Evolutionary conservation across 2,329 filamentous ascomycete species (phyloP), one percentile per base, ranked within the genome.

Genomic region (Botryotinia calthae): DNA sequence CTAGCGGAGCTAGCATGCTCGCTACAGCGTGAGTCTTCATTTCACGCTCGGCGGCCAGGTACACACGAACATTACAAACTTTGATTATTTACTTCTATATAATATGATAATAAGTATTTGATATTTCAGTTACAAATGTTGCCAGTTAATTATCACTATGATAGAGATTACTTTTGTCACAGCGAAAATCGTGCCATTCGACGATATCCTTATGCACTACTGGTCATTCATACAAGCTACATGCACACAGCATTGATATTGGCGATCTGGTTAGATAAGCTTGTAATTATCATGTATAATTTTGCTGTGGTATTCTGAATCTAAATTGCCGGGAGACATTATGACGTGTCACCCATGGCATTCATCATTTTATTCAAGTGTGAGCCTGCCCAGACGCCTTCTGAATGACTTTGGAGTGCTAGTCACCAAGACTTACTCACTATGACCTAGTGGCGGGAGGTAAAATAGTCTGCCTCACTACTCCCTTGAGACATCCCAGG

Each of bases 401-500:
- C 65, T 34, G 22, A 42, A 56, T 28, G 40, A 37, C 48, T 40
- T 51, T 61, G 48, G 67, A 72, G 51, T 46, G 42, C 42, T 54
- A 68, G 51, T 65, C 58, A 37, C 42, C 54, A 61, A 61, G 51
- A 44, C 28, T 42, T 68, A 61, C 34, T 61, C 63, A 20, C 25
- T 28, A 42, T 46, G 42, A 46, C 20, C 31, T 68, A 44, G 34
- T 46, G 42, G 42, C 20, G 72, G 40, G 73, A 76, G 34, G 68
- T 61, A 66, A 73, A 73, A 42, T 72, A 73, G 51, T 72, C 51
- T 42, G 77, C 78, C 28, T 75, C 76, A 70, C 75, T 77, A 31
- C 73, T 75, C 62, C 74, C 77, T 61, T 76, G 79, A 63, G 75
- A 74, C 40, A 72, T 77, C 34, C 62, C 37, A 10, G 65, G 37